A percentile compares a stretch with the other conserved stretches of the same genome.
Evolutionary conservation across 1,284 basidiomycete species (phyloP).

Genomic region (Microbotryum intermedium): DNA sequence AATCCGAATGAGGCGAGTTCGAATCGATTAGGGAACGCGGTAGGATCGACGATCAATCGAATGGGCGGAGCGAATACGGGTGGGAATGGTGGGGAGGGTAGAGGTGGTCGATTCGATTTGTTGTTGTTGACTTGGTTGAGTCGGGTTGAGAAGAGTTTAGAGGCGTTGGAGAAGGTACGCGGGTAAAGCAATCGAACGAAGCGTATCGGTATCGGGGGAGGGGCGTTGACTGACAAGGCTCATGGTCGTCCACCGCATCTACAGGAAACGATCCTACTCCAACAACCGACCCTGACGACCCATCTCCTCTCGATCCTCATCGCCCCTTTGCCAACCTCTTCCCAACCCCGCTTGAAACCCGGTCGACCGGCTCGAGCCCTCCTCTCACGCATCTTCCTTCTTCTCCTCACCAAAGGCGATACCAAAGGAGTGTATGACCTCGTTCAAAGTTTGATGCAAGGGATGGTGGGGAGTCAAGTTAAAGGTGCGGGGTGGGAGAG

Average conservation of each 20-base stretch:
- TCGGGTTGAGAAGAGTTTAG: slow-evolving; percentile 7
- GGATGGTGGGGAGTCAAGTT: slow-evolving; percentile 8
- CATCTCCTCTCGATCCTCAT: slow-evolving; percentile 15
- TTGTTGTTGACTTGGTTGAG: slow-evolving; percentile 23
- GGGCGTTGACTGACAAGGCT: no score
- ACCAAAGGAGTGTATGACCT: slow-evolving; percentile 78
- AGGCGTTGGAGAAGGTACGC: slow-evolving; percentile 7
- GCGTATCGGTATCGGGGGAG: not conserved
- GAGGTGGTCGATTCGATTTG: slow-evolving; percentile 7
- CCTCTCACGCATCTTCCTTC: slow-evolving; percentile 65
- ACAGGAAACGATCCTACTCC: slow-evolving; percentile 8
- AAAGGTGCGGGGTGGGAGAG: slow-evolving; percentile 57
- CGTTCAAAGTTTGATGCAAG: slow-evolving; percentile 57
- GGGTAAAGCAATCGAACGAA: not conserved
- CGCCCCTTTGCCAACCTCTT: not conserved
- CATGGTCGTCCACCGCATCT: not conserved
- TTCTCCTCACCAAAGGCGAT: slow-evolving; percentile 73
- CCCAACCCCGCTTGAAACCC: slow-evolving; percentile 43
- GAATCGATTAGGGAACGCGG: no score
- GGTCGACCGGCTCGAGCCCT: slow-evolving; percentile 77
- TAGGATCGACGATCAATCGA: no score
- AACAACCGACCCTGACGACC: slow-evolving; percentile 11
- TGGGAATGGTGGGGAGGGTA: no score
- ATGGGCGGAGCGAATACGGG: no score
- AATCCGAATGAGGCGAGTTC: no score